These are phyloP conservation scores for Auricularia auricula-judae DNA, from an alignment of 768 basidiomycete species.

Conservation along the genomic window DNA sequence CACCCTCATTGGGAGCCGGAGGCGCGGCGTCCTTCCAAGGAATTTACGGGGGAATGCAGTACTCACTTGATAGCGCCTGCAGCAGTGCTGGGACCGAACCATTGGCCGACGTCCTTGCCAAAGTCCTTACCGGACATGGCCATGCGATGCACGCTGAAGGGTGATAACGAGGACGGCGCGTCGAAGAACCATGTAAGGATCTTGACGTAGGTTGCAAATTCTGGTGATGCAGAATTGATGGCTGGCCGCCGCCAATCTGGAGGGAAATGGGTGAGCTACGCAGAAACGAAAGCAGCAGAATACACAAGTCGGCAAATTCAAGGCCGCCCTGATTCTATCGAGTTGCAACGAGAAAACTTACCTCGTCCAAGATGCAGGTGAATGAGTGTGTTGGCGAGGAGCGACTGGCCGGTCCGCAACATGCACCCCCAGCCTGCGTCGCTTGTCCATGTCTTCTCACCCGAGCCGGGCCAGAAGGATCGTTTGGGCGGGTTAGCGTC, in stretches of 20 bases:
- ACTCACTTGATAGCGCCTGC: constrained; percentile 86
- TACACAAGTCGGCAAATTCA: too few relatives aligned
- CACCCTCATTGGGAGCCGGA: too few relatives aligned
- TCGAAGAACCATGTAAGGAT: constrained; percentile 95
- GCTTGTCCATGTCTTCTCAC: constrained; percentile 72
- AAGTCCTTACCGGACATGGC: constrained; percentile 89
- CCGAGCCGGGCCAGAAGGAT: constrained; percentile 53
- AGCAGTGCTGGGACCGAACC: constrained; percentile 98
- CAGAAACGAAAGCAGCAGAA: not conserved
- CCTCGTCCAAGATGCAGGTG: constrained; percentile 67
- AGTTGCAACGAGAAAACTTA: constrained; percentile 19
- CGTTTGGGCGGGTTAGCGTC: constrained; percentile 23
- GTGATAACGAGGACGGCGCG: constrained; percentile 68
- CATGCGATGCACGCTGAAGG: constrained; percentile 95
- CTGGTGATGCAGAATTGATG: constrained; percentile 42
- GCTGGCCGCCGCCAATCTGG: constrained; percentile 81
- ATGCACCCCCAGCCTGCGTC: constrained; percentile 92
- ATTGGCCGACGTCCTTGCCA: constrained; percentile 91
- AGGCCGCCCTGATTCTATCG: too few relatives aligned
- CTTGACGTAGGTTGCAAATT: constrained; percentile 80
- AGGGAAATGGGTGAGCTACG: not conserved
- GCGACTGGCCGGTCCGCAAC: constrained; percentile 75
- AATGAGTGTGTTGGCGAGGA: constrained; percentile 72
- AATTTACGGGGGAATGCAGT: not conserved
- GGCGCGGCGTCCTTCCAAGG: too few relatives aligned